Conservation (phyloP, 2,329 filamentous ascomycete genomes). For the Pleoardoris graminearum region DNA sequence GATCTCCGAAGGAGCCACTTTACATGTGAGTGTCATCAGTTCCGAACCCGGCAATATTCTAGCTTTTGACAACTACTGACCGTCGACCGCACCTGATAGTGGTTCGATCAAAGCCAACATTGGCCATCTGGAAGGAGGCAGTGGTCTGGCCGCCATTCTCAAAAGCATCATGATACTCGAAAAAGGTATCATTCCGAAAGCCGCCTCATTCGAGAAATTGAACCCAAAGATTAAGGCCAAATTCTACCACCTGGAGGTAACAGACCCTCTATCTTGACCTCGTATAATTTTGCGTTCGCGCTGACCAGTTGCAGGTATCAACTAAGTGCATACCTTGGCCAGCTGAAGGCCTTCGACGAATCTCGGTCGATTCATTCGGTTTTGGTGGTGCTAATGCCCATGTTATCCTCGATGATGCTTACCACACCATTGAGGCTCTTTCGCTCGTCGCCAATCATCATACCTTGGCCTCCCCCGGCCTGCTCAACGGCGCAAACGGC, state of each 20-base stretch:
- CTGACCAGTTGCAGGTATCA: conserved; percentile 11
- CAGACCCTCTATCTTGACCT: neutral
- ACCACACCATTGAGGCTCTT: conserved; percentile 3
- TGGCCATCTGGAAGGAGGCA: conserved; percentile 27
- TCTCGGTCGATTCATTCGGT: conserved; percentile 32
- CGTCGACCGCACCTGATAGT: too few species aligned
- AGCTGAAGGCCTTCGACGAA: conserved; percentile 12
- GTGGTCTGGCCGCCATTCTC: conserved; percentile 25
- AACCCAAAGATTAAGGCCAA: conserved; percentile 27
- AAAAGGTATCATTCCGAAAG: conserved; percentile 39
- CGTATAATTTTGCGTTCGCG: neutral
- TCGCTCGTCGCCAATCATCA: neutral
- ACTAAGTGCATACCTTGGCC: conserved; percentile 20
- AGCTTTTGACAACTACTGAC: too few species aligned
- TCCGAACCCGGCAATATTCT: too few species aligned
- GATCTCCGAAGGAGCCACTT: neutral
- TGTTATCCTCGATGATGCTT: conserved; percentile 24
- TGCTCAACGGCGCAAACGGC: neutral
- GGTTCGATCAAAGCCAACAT: conserved; percentile 19
- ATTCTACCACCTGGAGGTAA: conserved; percentile 9
- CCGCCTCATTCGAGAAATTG: conserved; percentile 38
- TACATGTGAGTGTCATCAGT: conserved; percentile 7
- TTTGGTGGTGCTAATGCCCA: conserved; percentile 30
- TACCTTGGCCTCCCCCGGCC: neutral
- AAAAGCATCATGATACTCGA: conserved; percentile 34